Percentiles rank a stretch among this genome's conserved stretches.
Conservation (phyloP, 805 yeast species). For the Schizosaccharomyces cryophilus region DNA sequence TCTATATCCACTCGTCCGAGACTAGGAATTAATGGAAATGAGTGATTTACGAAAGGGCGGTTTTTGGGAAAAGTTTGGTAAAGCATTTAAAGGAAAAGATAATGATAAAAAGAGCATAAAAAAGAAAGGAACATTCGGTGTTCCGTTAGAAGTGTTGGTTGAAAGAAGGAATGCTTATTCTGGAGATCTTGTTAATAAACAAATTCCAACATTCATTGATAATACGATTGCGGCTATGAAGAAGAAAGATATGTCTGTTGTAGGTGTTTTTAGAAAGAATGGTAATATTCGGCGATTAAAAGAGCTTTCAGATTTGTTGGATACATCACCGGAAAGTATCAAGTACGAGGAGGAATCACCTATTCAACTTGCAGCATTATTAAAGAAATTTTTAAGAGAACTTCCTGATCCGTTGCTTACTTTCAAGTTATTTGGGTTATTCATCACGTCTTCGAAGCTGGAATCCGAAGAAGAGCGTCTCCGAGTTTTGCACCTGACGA, state of each 20-base stretch:
- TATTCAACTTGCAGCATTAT: slow-evolving; percentile 74
- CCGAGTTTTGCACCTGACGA: slow-evolving; percentile 34
- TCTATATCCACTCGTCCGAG: slow-evolving; percentile 16
- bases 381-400: slow-evolving; percentile 78
- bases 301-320: slow-evolving; percentile 48
- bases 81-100: slow-evolving; percentile 14
- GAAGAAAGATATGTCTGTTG: slow-evolving; percentile 60
- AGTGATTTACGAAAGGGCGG: slow-evolving; percentile 16
- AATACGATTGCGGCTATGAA: slow-evolving; percentile 63
- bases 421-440: slow-evolving; percentile 44
- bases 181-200: slow-evolving; percentile 54
- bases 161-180: slow-evolving; percentile 57
- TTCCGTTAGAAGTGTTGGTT: slow-evolving; percentile 44
- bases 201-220: slow-evolving; percentile 68
- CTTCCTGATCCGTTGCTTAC: slow-evolving; percentile 81
- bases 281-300: slow-evolving; percentile 74
- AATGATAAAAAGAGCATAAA: slow-evolving; percentile 4
- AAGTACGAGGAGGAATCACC: slow-evolving; percentile 42
- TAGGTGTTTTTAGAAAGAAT: slow-evolving; percentile 86
- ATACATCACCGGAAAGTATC: slow-evolving; percentile 51
- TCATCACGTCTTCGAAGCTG: slow-evolving; percentile 21
- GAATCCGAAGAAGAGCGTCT: slow-evolving; percentile 23
- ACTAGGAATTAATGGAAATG: slow-evolving; percentile 18
- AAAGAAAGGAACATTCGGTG: slow-evolving; percentile 42
- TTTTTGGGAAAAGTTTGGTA: slow-evolving; percentile 25